Evolutionary conservation across 2,329 filamentous ascomycete species (phyloP).

Genomic region (Neurospora crassa): DNA sequence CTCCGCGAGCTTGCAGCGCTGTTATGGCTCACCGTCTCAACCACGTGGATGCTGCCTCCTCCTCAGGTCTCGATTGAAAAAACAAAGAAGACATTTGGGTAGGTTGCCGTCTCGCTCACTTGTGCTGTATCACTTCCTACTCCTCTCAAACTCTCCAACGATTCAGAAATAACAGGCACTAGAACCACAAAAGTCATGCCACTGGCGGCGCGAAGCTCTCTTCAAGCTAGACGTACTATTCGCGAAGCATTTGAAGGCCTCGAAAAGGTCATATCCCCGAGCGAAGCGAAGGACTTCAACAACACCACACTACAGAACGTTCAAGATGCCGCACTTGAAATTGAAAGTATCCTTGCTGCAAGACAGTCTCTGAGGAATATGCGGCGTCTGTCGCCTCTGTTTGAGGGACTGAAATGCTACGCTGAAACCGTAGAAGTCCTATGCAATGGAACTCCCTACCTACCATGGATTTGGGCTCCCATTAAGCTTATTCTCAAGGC

Average conservation of each 20-base stretch:
- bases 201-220: conserved; percentile 5
- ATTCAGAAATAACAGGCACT: background rate
- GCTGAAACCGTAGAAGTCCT: conserved; percentile 30
- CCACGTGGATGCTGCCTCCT: background rate
- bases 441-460: conserved; percentile 36
- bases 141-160: background rate
- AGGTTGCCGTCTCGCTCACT: background rate
- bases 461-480: conserved; percentile 38
- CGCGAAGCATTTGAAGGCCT: conserved; percentile 17
- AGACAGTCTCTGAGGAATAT: conserved; percentile 32
- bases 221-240: conserved; percentile 9
- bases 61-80: background rate
- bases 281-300: conserved; percentile 17
- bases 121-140: background rate
- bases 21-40: background rate
- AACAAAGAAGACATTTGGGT: background rate
- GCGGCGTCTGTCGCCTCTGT: conserved; percentile 31
- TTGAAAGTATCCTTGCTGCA: conserved; percentile 30
- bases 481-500: conserved; percentile 28
- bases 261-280: conserved; percentile 7
- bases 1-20: no score
- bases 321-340: conserved; percentile 23
- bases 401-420: conserved; percentile 32
- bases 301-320: conserved; percentile 29
- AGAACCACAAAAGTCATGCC: background rate